phyloP scores from a whole-genome alignment of 176 grass and related monocot species.

The sorghum (Sorghum bicolor) region DNA sequence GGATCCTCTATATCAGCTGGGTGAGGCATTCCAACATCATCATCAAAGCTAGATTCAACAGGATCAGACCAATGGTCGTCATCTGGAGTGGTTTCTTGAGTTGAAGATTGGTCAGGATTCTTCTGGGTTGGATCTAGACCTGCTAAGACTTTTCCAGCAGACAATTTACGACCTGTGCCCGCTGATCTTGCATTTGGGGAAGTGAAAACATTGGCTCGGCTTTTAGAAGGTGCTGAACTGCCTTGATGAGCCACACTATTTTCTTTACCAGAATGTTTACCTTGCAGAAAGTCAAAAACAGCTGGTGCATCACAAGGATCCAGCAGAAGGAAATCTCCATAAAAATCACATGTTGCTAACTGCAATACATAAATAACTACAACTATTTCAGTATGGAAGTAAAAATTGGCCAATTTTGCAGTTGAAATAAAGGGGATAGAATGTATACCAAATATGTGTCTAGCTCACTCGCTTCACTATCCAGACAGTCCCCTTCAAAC shows the following conservation, averaged over 20 bases:
- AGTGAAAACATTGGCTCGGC: slow-evolving; percentile 33
- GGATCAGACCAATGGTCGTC: slow-evolving; percentile 34
- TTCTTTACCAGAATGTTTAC: slow-evolving; percentile 45
- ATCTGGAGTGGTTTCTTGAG: slow-evolving; percentile 37
- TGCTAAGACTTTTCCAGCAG: slow-evolving; percentile 35
- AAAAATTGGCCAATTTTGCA: slow-evolving; percentile 12
- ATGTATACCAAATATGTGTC: slow-evolving; percentile 86
- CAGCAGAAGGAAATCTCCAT: slow-evolving; percentile 80
- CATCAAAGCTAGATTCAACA: slow-evolving; percentile 30
- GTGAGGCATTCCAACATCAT: slow-evolving; percentile 31
- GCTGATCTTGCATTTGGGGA: slow-evolving; percentile 64
- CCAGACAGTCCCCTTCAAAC: slow-evolving; percentile 91
- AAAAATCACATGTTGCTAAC: slow-evolving; percentile 93
- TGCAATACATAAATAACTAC: slow-evolving; percentile 49
- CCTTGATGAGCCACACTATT: slow-evolving; percentile 16
- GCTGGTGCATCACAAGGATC: slow-evolving; percentile 79
- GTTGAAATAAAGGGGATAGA: slow-evolving; percentile 30
- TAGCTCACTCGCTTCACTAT: slow-evolving; percentile 79
- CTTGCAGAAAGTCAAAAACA: slow-evolving; percentile 78
- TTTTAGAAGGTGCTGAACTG: slow-evolving; percentile 52
- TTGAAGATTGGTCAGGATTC: slow-evolving; percentile 10
- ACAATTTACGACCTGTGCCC: slow-evolving; percentile 42
- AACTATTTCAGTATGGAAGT: slow-evolving; percentile 24
- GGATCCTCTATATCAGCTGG: slow-evolving; percentile 46
- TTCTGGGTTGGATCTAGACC: slow-evolving; percentile 21